These are phyloP conservation scores for Plasmodium ovale DNA, from an alignment of 169 alveolate genomes.

Conservation along the genomic window DNA sequence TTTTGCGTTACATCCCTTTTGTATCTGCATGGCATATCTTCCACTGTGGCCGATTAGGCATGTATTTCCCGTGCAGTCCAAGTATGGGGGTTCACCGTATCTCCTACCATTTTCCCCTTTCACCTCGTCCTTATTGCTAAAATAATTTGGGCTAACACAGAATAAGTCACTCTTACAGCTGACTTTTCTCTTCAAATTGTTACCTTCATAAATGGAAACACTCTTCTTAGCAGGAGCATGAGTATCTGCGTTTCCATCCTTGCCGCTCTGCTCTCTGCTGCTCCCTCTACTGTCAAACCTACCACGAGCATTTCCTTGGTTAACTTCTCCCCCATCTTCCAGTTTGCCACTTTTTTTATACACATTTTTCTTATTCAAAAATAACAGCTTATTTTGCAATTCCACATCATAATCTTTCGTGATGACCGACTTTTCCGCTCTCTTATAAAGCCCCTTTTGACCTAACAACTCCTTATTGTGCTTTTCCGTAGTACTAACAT, in stretches of 20 bases:
- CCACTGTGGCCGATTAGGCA: neutral
- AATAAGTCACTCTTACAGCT: too few relatives aligned
- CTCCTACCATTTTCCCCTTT: neutral
- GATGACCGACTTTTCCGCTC: neutral
- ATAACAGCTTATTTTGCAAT: constrained; percentile 42
- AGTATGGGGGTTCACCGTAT: neutral
- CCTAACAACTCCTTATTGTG: neutral
- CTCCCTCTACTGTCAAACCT: neutral
- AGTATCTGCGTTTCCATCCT: too few relatives aligned
- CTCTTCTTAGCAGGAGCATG: too few relatives aligned
- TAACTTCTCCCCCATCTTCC: neutral
- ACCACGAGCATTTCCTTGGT: neutral
- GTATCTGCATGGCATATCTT: neutral
- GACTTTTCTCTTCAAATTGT: too few relatives aligned
- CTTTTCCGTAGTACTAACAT: neutral
- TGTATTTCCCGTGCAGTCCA: neutral
- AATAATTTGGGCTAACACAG: too few relatives aligned
- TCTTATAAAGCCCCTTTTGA: neutral
- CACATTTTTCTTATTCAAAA: constrained; percentile 24
- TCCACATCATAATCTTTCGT: constrained; percentile 13
- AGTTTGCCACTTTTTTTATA: too few relatives aligned
- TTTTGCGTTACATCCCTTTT: too few relatives aligned
- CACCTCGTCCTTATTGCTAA: too few relatives aligned
- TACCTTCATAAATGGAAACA: too few relatives aligned
- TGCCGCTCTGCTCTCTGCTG: too few relatives aligned